Base-by-base conservation (phyloP, 306 rosid species). In the barrel medic (Medicago truncatula) region DNA sequence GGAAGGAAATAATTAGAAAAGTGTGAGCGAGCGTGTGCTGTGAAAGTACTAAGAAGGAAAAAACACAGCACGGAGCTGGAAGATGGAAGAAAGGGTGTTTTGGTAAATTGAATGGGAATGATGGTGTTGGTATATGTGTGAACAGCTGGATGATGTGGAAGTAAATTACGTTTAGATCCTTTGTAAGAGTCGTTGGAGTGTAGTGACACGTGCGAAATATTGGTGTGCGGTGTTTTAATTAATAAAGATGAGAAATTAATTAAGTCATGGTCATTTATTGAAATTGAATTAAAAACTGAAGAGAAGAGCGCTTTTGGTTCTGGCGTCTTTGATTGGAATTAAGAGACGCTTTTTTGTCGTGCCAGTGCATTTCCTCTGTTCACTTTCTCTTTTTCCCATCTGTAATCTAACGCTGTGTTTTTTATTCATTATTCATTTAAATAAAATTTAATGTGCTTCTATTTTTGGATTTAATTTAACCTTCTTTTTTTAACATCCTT, bases 341-440 rank as follows among this genome's bases (percentile, higher is more conserved):
- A 28, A 43, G 47, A 59, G 68, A 46, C 25, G 40, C 81, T 70
- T 70, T 76, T 65, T 70, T 52, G 58, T 73, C 7, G 21, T 74
- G 86, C 80, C 83, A 74, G 77, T 40, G 57, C 69, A 83, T 74
- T 52, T 78, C 70, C n/a, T 62, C 80, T 78, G 80, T 78, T 67
- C 47, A 20, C 69, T 71, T 5, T 53, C 21, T 12, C 58, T 31
- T 62, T 78, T 78, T 63, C 39, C 23, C 58, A 50, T 61, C 11
- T 25, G n/a, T 25, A 28, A 28, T 28, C 31, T 28, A 39, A 44
- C 40, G 49, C 62, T 65, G 64, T 23, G 9, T 56, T 56, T 54
- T 53, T 56, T 34, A 34, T 34, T 34, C 38, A 34, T 56, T 56
- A 20, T 3, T 3, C 1, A 25, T 18, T 54, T 8, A 4, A 18